Base-by-base conservation (phyloP, 2,329 filamentous ascomycete species). In the Elsinoe perseae region DNA sequence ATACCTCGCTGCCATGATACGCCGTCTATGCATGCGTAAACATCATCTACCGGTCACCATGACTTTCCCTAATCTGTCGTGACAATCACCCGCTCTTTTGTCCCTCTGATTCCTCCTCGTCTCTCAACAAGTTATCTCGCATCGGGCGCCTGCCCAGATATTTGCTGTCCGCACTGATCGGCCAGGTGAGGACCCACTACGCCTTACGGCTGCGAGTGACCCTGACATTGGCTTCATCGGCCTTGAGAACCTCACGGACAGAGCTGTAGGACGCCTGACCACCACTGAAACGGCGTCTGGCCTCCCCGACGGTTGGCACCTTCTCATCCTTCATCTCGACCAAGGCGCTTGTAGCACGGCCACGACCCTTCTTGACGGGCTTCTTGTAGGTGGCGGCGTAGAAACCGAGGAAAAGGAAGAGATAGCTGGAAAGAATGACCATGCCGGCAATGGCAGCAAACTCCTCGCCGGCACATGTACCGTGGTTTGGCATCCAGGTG, bases 341-440 rank as follows among this genome's bases (percentile, higher is more conserved):
- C 53, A 93, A 75, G 58, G 84, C 83, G 79, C 92, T 93, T 73
- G 88, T 91, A 67, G 88, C 87, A 65, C 85, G 90, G 66, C 80
- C 79, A 80, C 82, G 71, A 59, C 75, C 74, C 79, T 90, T 92
- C 69, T 82, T 82, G 72, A 83, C 82, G 60, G 86, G 84, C 79
- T 89, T 91, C 78, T 86, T 87, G 79, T 98, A 98, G 60, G 92
- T 98, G 63, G 90, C 90, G 65, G 95, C 81, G 81, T 97, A 98
- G 85, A 98, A 98, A 53, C 87, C 92, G 76, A 98, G 95, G 84
- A 98, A 98, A 64, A 98, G 87, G 61, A 97, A 81, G 59, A 98
- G 83, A 82, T 97, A 98, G 28, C 89, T 95, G 75, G 83, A 91
- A 69, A 98, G 79, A 67, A 95, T 95, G 63, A 80, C 88, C 65